Conservation (phyloP, 2,329 filamentous ascomycete genomes). For the Penicillium vulpinum region DNA sequence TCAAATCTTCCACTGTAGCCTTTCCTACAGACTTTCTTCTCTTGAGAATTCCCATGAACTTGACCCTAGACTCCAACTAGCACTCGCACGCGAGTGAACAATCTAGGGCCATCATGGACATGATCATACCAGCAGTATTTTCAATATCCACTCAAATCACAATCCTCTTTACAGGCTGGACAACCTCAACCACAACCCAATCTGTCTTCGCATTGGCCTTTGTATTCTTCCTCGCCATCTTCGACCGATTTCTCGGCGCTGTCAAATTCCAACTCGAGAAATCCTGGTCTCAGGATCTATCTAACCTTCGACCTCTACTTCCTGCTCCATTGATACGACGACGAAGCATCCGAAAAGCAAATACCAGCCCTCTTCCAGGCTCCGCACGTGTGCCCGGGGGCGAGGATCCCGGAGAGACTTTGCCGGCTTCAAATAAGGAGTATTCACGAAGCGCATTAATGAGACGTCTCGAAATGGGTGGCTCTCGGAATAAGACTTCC, state of each 20-base stretch:
- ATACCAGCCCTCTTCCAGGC: background rate
- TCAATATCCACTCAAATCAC: conserved; percentile 2
- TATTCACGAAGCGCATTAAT: background rate
- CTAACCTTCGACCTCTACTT: background rate
- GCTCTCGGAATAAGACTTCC: background rate
- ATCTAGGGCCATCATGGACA: background rate
- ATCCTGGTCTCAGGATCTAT: background rate
- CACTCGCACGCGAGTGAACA: background rate
- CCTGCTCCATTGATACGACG: background rate
- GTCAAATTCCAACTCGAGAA: conserved; percentile 8
- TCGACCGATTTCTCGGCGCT: conserved; percentile 8
- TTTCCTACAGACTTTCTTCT: background rate
- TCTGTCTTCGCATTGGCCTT: background rate
- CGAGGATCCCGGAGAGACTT: background rate
- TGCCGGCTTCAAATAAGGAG: background rate
- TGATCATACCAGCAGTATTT: conserved; percentile 3
- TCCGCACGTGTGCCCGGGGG: background rate
- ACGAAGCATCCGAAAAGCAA: background rate
- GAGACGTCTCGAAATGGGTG: background rate
- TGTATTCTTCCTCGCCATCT: conserved; percentile 8
- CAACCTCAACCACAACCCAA: conserved; percentile 1
- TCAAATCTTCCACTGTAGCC: background rate
- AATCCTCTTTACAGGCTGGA: conserved; percentile 8
- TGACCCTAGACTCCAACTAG: background rate
- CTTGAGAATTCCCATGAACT: background rate